Conservation (phyloP, 179 eudicot genomes). For the Silene noctiflora region DNA sequence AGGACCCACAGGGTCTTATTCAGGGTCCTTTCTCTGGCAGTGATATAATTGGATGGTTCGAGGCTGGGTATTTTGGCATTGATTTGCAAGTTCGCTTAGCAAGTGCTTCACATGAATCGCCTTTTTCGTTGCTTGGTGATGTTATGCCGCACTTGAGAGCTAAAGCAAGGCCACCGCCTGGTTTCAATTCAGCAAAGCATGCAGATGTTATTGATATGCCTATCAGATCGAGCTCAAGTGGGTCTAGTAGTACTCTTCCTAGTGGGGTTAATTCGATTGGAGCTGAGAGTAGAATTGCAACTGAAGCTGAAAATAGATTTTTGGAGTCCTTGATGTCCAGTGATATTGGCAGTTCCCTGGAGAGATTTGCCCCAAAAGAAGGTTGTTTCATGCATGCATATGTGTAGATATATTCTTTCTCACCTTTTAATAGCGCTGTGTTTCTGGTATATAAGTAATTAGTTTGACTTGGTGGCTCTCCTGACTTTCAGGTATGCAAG, state of each 20-base stretch:
- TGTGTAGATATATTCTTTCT: not conserved
- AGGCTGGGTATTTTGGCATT: constrained; percentile 91
- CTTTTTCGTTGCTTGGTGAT: constrained; percentile 76
- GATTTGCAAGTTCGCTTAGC: constrained; percentile 81
- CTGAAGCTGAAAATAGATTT: constrained; percentile 79
- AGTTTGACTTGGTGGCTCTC: constrained; percentile 14
- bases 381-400: constrained; percentile 35
- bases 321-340: constrained; percentile 88
- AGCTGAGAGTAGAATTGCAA: constrained; percentile 48
- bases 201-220: constrained; percentile 51
- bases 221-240: constrained; percentile 40
- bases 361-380: constrained; percentile 67
- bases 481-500: constrained; percentile 62
- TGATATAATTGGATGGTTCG: constrained; percentile 98
- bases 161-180: constrained; percentile 88
- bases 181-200: constrained; percentile 62
- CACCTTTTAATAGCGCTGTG: not conserved
- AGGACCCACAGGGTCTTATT: constrained; percentile 88
- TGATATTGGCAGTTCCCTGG: constrained; percentile 42
- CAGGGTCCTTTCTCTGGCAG: constrained; percentile 94
- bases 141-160: constrained; percentile 94
- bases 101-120: constrained; percentile 60
- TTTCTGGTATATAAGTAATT: not conserved
- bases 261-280: constrained; percentile 45
- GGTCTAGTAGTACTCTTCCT: constrained; percentile 43